Evolutionary conservation across 805 yeast species (phyloP).

Genomic region (Yamadazyma laniorum): DNA sequence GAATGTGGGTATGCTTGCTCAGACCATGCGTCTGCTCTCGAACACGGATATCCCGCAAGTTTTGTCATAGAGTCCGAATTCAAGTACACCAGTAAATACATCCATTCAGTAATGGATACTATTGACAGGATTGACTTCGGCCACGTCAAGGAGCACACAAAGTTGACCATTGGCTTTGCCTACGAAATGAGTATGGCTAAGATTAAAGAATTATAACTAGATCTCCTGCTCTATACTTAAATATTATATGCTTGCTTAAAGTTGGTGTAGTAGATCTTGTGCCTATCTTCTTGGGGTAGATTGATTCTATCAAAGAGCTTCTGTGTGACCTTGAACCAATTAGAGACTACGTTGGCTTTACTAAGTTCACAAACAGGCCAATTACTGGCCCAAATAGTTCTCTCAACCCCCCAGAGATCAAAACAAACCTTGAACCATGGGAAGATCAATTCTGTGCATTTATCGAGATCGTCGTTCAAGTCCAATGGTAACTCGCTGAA

Average conservation of each 20-base stretch:
- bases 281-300: conserved; percentile 10
- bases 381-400: conserved; percentile 43
- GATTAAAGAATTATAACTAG: conserved; percentile 3
- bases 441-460: conserved; percentile 16
- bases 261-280: conserved; percentile 19
- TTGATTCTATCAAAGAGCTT: conserved; percentile 15
- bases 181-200: conserved; percentile 59
- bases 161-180: conserved; percentile 69
- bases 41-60: conserved; percentile 80
- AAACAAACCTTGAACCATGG: conserved; percentile 34
- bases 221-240: background rate
- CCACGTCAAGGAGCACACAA: conserved; percentile 80
- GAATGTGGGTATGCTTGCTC: conserved; percentile 91
- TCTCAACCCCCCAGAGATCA: conserved; percentile 28
- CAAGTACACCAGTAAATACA: conserved; percentile 59
- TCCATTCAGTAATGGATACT: conserved; percentile 79
- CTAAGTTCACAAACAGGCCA: conserved; percentile 43
- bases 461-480: conserved; percentile 12
- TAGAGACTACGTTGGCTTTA: conserved; percentile 13
- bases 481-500: conserved; percentile 35
- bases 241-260: conserved; percentile 20
- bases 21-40: conserved; percentile 84
- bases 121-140: conserved; percentile 73
- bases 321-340: conserved; percentile 23
- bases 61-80: conserved; percentile 79